Conservation (phyloP, 2,329 filamentous ascomycete species). For the Phaeosphaeriaceae sp. region DNA sequence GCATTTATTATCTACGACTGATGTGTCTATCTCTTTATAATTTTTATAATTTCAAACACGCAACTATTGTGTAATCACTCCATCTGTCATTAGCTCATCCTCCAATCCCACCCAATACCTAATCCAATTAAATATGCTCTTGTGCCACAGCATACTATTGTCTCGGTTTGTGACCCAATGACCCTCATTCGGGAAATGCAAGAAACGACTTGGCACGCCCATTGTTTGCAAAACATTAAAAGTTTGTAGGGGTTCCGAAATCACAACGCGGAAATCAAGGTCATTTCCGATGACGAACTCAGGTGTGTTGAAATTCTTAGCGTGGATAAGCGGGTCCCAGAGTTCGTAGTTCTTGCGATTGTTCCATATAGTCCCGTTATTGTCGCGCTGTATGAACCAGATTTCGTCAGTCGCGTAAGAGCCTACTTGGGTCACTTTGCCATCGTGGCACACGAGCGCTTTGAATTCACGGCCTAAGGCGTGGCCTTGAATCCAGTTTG, state of each 20-base stretch:
- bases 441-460: constrained; percentile 86
- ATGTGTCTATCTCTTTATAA: too few relatives aligned
- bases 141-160: constrained; percentile 89
- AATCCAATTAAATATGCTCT: constrained; percentile 49
- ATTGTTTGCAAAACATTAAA: constrained; percentile 85
- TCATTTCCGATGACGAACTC: constrained; percentile 88
- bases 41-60: neutral
- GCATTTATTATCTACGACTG: too few relatives aligned
- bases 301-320: constrained; percentile 79
- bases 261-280: constrained; percentile 86
- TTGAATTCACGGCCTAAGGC: constrained; percentile 83
- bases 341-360: constrained; percentile 57
- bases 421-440: constrained; percentile 69
- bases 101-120: constrained; percentile 41
- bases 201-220: constrained; percentile 75
- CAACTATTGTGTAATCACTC: constrained; percentile 39
- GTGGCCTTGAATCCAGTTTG: constrained; percentile 88
- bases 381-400: constrained; percentile 59
- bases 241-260: constrained; percentile 80
- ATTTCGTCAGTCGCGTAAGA: constrained; percentile 59
- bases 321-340: constrained; percentile 64
- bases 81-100: constrained; percentile 37
- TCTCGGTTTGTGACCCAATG: constrained; percentile 89
- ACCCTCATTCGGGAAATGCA: constrained; percentile 81
- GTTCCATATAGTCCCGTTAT: constrained; percentile 48